Conservation (phyloP, 1,284 basidiomycete genomes). For the Thelephora terrestris region DNA sequence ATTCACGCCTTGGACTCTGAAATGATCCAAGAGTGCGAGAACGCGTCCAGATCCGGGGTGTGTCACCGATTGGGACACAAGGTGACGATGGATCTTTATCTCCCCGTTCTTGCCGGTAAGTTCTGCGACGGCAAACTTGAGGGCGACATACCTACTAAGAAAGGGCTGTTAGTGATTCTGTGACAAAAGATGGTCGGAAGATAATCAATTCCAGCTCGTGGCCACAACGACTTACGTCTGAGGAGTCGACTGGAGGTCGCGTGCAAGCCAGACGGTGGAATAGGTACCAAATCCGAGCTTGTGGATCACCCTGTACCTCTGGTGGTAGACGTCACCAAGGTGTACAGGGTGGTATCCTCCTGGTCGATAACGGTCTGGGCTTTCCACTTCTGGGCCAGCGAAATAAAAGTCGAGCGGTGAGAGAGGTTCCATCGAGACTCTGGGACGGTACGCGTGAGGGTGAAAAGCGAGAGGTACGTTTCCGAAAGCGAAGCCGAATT, state of each 20-base stretch:
- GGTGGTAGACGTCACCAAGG: slow-evolving; percentile 24
- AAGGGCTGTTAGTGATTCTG: too few relatives aligned
- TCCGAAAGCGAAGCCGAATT: too few relatives aligned
- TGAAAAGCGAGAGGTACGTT: too few relatives aligned
- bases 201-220: too few relatives aligned
- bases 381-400: slow-evolving; percentile 14
- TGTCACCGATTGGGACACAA: slow-evolving; percentile 5
- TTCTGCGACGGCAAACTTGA: slow-evolving; percentile 26
- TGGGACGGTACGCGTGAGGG: too few relatives aligned
- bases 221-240: too few relatives aligned
- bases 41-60: slow-evolving; percentile 8
- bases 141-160: slow-evolving; percentile 18
- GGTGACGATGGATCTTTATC: slow-evolving; percentile 13
- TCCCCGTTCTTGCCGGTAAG: slow-evolving; percentile 20
- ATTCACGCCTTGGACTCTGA: slow-evolving; percentile 23
- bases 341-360: slow-evolving; percentile 28
- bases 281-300: slow-evolving; percentile 31
- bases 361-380: slow-evolving; percentile 23
- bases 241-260: slow-evolving; percentile 16
- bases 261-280: slow-evolving; percentile 32
- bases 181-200: too few relatives aligned
- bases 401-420: too few relatives aligned
- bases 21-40: slow-evolving; percentile 20
- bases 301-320: slow-evolving; percentile 27
- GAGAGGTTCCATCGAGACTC: too few relatives aligned